Evolutionary conservation across 176 grass and related monocot genomes (phyloP).

Genomic region (Rhynchospora pubera): DNA sequence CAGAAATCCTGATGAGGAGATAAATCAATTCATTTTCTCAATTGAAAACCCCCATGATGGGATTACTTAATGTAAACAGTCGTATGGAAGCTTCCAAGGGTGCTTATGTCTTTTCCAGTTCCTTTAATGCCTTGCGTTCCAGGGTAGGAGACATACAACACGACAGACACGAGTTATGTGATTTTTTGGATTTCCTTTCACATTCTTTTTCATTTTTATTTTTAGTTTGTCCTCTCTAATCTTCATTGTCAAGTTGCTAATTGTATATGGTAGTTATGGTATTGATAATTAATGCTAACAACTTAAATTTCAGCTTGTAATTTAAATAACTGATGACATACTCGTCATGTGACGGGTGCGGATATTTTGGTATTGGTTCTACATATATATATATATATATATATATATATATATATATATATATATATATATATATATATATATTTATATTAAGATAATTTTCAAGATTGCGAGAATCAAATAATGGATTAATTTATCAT

Average conservation of each 20-base stretch:
- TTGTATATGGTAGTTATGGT: not conserved
- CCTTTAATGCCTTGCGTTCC: not conserved
- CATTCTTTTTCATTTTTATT: not conserved
- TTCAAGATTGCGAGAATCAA: too few species aligned
- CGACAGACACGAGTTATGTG: not conserved
- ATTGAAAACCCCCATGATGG: not conserved
- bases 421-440: too few species aligned
- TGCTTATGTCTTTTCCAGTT: conserved; percentile 9
- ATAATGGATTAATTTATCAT: not conserved
- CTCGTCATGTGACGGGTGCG: not conserved
- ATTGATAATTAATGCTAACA: not conserved
- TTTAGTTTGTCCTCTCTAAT: not conserved
- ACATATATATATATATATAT: too few species aligned
- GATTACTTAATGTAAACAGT: not conserved
- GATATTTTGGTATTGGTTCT: not conserved
- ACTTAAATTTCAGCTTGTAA: not conserved
- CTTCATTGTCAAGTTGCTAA: not conserved
- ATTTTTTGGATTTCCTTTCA: not conserved
- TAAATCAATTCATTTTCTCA: not conserved
- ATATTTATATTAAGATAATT: too few species aligned
- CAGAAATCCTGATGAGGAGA: not conserved
- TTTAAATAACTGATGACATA: not conserved
- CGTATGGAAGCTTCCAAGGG: conserved; percentile 8
- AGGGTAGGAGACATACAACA: conserved; percentile 1
- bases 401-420: too few species aligned